Conservation (phyloP, 106 monocot genomes). For the Acorus calamus region DNA sequence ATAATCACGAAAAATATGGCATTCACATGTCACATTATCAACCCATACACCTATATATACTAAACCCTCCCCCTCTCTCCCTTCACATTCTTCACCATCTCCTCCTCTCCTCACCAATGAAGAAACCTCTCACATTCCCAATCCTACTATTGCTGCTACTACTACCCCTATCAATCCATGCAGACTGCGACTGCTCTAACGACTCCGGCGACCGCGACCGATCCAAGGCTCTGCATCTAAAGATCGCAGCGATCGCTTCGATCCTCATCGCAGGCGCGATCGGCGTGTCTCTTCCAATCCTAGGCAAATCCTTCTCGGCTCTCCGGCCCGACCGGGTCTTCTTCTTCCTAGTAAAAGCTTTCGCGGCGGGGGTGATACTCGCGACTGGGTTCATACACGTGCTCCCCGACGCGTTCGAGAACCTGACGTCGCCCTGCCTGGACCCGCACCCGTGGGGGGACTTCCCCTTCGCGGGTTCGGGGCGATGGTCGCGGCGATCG, state of each 20-base stretch:
- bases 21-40: too few species aligned
- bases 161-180: not conserved
- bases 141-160: slow-evolving; percentile 12
- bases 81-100: too few species aligned
- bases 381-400: slow-evolving; percentile 58
- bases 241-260: slow-evolving; percentile 46
- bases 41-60: too few species aligned
- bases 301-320: slow-evolving; percentile 22
- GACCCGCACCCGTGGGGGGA: slow-evolving; percentile 3
- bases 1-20: too few species aligned
- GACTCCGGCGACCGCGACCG: not conserved
- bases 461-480: too few species aligned
- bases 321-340: slow-evolving; percentile 31
- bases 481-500: too few species aligned
- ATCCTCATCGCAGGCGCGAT: slow-evolving; percentile 39
- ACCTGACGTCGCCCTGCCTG: slow-evolving; percentile 49
- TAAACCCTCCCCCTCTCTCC: too few species aligned
- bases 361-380: slow-evolving; percentile 62
- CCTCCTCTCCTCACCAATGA: too few species aligned
- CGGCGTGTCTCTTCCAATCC: slow-evolving; percentile 42
- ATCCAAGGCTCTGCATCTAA: slow-evolving; percentile 16
- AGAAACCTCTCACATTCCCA: not conserved
- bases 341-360: slow-evolving; percentile 50
- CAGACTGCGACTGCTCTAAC: slow-evolving; percentile 14
- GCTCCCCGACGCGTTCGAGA: slow-evolving; percentile 45